These are phyloP conservation scores for Kluyveromyces aestuarii DNA, from an alignment of 805 yeast species.

Conservation along the genomic window DNA sequence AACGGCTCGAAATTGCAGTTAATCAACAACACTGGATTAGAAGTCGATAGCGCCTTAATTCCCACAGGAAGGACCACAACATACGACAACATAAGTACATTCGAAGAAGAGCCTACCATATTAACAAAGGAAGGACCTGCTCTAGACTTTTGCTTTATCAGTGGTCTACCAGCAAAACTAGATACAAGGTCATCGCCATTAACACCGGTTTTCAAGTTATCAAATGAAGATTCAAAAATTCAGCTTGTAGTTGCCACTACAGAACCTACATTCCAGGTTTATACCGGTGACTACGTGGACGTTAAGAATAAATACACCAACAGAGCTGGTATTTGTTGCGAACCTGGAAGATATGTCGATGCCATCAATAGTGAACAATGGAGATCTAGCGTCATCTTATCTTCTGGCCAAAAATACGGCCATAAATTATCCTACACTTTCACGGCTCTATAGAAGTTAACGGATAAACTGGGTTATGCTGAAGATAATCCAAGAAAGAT, in stretches of 20 bases:
- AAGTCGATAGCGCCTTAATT: conserved; percentile 31
- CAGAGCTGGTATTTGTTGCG: conserved; percentile 51
- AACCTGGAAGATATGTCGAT: conserved; percentile 50
- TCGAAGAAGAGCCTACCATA: conserved; percentile 1
- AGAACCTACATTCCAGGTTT: conserved; percentile 59
- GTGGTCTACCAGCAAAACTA: conserved; percentile 25
- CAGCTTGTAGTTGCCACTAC: conserved; percentile 41
- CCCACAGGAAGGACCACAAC: conserved; percentile 39
- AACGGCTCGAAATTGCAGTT: conserved; percentile 34
- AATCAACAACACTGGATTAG: conserved; percentile 33
- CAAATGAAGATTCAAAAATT: conserved; percentile 36
- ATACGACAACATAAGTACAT: conserved; percentile 12
- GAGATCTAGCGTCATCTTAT: conserved; percentile 39
- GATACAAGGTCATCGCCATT: conserved; percentile 40
- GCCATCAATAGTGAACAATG: conserved; percentile 42
- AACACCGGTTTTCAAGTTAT: conserved; percentile 34
- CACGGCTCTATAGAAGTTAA: not conserved
- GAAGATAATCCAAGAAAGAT: not conserved
- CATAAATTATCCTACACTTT: conserved; percentile 29
- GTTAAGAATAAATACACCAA: conserved; percentile 25
- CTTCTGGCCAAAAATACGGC: conserved; percentile 46
- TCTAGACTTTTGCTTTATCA: conserved; percentile 42
- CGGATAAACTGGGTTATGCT: not conserved
- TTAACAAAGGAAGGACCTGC: conserved; percentile 13
- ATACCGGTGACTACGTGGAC: conserved; percentile 47